Evolutionary conservation across 176 grass and related monocot genomes (phyloP).

Genomic region (Bromus sterilis): DNA sequence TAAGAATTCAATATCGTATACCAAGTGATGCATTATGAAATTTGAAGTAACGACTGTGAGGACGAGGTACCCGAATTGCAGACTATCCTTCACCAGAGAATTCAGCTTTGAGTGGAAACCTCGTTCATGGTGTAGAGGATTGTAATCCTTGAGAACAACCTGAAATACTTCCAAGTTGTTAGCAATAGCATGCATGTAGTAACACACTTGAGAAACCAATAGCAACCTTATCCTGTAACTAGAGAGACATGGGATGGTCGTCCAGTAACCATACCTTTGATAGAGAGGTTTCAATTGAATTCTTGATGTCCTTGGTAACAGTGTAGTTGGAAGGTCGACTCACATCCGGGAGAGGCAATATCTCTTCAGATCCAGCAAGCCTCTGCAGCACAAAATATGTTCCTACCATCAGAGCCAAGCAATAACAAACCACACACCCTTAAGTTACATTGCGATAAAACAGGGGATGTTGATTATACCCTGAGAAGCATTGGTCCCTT

Average conservation of each 20-base stretch:
- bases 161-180: constrained; percentile 22
- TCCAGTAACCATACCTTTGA: constrained; percentile 40
- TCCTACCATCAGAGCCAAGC: neutral
- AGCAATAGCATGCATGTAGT: neutral
- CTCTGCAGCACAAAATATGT: constrained; percentile 39
- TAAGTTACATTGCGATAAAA: neutral
- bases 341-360: constrained; percentile 57
- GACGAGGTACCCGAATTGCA: constrained; percentile 66
- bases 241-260: neutral
- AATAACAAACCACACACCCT: neutral
- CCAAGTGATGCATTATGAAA: neutral
- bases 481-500: constrained; percentile 81
- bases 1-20: neutral
- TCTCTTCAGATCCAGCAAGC: constrained; percentile 90
- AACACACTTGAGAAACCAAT: neutral
- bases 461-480: constrained; percentile 26
- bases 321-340: constrained; percentile 18
- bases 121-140: constrained; percentile 94
- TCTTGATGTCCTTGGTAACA: constrained; percentile 41
- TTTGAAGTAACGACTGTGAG: neutral
- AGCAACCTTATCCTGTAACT: neutral
- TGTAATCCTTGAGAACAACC: constrained; percentile 79
- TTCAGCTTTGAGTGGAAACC: constrained; percentile 81
- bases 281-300: constrained; percentile 59
- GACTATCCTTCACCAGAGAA: constrained; percentile 67